Percentiles rank a stretch among this genome's conserved stretches.
Conservation (phyloP, 371 early-diverging fungal species). For the Zychaea mexicana region DNA sequence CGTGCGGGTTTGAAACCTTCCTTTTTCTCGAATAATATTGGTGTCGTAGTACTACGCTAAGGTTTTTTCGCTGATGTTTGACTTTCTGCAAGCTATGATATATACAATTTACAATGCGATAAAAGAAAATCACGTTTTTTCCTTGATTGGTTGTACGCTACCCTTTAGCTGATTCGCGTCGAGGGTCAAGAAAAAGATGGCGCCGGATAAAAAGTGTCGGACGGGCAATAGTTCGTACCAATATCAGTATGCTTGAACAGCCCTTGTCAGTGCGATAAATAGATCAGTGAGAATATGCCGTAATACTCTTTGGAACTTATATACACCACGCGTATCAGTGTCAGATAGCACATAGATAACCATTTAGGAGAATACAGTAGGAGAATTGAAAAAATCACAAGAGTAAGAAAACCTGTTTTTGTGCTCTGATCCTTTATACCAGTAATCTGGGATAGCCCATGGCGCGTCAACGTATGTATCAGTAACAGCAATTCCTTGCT, state of each 20-base stretch:
- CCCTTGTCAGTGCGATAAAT: conserved; percentile 77
- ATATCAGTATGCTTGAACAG: conserved; percentile 69
- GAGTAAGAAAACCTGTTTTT: too few species aligned
- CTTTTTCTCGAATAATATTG: too few species aligned
- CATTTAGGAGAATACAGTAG: too few species aligned
- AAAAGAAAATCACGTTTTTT: conserved; percentile 31
- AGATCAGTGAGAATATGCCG: conserved; percentile 69
- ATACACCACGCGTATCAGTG: too few species aligned
- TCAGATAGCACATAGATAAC: too few species aligned
- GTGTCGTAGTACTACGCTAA: too few species aligned
- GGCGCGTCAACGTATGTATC: conserved; percentile 52
- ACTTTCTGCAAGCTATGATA: too few species aligned
- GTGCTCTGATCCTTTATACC: conserved; percentile 27
- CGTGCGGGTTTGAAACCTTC: too few species aligned
- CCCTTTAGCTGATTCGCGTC: conserved; percentile 78
- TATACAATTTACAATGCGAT: too few species aligned
- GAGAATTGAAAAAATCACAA: conserved; percentile 10
- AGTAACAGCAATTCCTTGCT: too few species aligned
- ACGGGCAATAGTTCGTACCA: conserved; percentile 90
- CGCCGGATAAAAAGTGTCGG: conserved; percentile 33
- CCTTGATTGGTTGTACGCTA: conserved; percentile 73
- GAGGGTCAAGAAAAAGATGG: conserved; percentile 3
- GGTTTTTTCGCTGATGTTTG: too few species aligned
- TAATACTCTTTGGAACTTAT: too few species aligned
- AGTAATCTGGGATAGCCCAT: conserved; percentile 85